Evolutionary conservation across 345 rosid species (phyloP), one percentile per base, ranked within the genome.

Genomic region (Moricandia moricandioides): DNA sequence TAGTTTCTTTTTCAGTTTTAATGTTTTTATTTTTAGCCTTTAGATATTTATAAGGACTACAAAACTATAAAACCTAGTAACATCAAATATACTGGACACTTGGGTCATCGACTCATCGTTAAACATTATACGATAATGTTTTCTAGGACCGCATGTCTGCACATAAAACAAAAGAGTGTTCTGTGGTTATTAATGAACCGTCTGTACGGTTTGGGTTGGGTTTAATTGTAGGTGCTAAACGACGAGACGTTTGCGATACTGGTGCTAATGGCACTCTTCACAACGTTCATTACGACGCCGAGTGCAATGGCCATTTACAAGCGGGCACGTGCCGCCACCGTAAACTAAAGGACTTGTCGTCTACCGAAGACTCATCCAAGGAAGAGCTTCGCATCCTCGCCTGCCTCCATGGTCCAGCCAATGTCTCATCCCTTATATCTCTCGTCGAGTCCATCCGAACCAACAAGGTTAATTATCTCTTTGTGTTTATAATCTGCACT

Each of bases 211-310:
- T n/a, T n/a, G n/a, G 35, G 30, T 70, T 61, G 0, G 45, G 45
- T 45, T 56, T 24, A 1, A 31, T 45, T 40, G n/a, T n/a, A 90
- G 98, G 98, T 92, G n/a, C 84, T 90, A 12, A 90, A 87, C 57
- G 98, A 88, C 34, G 94, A 92, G 82, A 77, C 62, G 2, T 92
- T 92, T 47, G 95, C 96, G 1, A 90, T 90, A 61, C 37, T 21
- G 24, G 24, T n/a, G 11, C 82, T n/a, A n/a, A n/a, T n/a, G n/a
- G 96, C 98, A 31, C 85, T 92, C 31, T 83, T 93, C 77, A 93
- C 97, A 62, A 90, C 97, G 76, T 93, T 93, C 86, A 78, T 93
- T 64, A 89, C 97, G 24, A 89, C 95, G 10, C 95, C 95, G 29
- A 77, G 71, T 0, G 91, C 89, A 10, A 86, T 89, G 93, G 90